Conservation (phyloP, 164 flowering plant genomes). For the Cinnamomum chago region DNA sequence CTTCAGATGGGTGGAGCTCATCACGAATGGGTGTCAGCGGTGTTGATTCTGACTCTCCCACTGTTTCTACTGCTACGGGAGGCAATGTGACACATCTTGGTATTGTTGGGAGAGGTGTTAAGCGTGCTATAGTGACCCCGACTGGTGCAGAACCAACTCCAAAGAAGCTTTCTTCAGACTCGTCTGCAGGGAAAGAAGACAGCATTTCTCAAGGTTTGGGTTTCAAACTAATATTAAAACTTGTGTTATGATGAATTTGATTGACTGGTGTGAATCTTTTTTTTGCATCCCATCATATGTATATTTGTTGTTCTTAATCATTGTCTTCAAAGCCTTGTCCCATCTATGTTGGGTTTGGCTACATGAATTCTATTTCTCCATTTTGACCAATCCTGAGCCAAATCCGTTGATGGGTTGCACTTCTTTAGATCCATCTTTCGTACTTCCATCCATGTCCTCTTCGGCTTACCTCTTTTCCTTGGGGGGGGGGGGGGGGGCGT, state of each 20-base stretch:
- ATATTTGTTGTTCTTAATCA: too few relatives aligned
- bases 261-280: neutral
- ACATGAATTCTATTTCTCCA: too few relatives aligned
- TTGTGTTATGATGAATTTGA: neutral
- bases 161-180: conserved; percentile 49
- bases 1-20: conserved; percentile 28
- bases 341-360: too few relatives aligned
- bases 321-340: too few relatives aligned
- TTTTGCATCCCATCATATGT: too few relatives aligned
- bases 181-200: conserved; percentile 20
- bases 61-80: conserved; percentile 56
- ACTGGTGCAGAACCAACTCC: conserved; percentile 32
- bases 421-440: too few relatives aligned
- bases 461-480: too few relatives aligned
- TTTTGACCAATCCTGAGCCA: too few relatives aligned
- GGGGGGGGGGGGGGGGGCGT: too few relatives aligned
- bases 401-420: too few relatives aligned
- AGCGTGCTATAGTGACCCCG: conserved; percentile 56
- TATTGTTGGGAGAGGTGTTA: conserved; percentile 94
- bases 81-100: conserved; percentile 79
- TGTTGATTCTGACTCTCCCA: conserved; percentile 50
- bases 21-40: conserved; percentile 41
- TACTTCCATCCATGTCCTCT: too few relatives aligned
- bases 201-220: conserved; percentile 9
- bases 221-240: neutral